Evolutionary conservation across 805 yeast genomes (phyloP).

Genomic region (Yarrowia yakushimensis): DNA sequence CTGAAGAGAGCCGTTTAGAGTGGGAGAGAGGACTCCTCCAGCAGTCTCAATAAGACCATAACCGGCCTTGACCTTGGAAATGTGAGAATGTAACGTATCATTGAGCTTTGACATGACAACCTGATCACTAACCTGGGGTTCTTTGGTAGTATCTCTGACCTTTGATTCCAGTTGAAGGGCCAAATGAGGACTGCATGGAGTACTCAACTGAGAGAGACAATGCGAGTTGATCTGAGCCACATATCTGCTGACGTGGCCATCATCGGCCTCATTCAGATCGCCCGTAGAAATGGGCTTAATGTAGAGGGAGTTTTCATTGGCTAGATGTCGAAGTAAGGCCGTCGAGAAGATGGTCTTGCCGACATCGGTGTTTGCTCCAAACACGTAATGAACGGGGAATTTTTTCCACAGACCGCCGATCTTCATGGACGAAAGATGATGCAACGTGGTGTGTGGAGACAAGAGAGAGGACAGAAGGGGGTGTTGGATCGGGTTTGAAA

Average conservation of each 20-base stretch:
- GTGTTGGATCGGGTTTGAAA: background rate
- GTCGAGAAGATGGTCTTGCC: constrained; percentile 33
- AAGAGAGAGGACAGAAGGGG: background rate
- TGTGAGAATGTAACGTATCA: background rate
- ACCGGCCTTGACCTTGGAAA: background rate
- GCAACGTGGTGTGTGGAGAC: background rate
- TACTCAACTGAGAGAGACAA: constrained; percentile 27
- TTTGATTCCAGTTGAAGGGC: constrained; percentile 25
- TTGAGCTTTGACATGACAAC: constrained; percentile 6
- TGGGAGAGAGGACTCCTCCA: constrained; percentile 32
- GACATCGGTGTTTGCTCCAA: constrained; percentile 34
- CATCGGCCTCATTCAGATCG: constrained; percentile 29
- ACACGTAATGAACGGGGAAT: constrained; percentile 25
- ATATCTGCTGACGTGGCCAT: constrained; percentile 27
- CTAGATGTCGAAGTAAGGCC: constrained; percentile 24
- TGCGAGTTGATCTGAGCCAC: constrained; percentile 21
- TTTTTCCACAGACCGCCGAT: constrained; percentile 21
- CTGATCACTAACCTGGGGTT: constrained; percentile 7
- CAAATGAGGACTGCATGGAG: constrained; percentile 32
- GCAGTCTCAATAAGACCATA: constrained; percentile 32
- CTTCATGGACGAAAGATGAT: background rate
- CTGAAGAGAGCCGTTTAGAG: constrained; percentile 29
- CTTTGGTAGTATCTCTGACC: background rate
- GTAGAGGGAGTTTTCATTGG: constrained; percentile 26
- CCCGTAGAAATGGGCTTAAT: constrained; percentile 34